These are phyloP conservation scores for Colletotrichum cereale DNA, from an alignment of 2,329 filamentous ascomycete genomes.

Conservation along the genomic window DNA sequence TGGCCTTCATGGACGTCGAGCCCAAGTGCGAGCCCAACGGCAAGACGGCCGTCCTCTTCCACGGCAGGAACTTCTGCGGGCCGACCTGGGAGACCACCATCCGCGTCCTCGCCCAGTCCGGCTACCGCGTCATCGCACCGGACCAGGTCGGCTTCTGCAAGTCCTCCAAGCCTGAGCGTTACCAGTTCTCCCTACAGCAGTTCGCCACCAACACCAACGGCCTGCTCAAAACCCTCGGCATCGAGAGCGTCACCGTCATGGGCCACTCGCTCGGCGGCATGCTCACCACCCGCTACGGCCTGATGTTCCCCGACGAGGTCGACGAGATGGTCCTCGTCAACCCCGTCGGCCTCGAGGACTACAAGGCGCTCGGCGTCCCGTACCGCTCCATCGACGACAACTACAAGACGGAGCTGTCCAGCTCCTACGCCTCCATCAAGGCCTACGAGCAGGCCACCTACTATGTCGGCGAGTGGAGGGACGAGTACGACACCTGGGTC, in stretches of 20 bases:
- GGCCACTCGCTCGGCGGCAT: slow-evolving; percentile 69
- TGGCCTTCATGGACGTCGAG: slow-evolving; percentile 68
- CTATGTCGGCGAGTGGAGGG: slow-evolving; percentile 62
- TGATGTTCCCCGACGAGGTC: slow-evolving; percentile 61
- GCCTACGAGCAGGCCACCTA: slow-evolving; percentile 62
- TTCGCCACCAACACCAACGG: slow-evolving; percentile 63
- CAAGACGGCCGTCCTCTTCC: slow-evolving; percentile 61
- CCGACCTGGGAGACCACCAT: slow-evolving; percentile 65
- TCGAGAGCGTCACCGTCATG: slow-evolving; percentile 60
- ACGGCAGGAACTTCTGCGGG: slow-evolving; percentile 69
- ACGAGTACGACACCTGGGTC: slow-evolving; percentile 66
- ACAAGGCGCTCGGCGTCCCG: slow-evolving; percentile 62
- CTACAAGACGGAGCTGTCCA: slow-evolving; percentile 53
- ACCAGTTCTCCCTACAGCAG: slow-evolving; percentile 66
- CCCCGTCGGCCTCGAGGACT: slow-evolving; percentile 67
- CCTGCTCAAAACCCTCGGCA: slow-evolving; percentile 58
- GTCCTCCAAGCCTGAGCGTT: slow-evolving; percentile 62
- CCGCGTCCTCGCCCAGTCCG: slow-evolving; percentile 53
- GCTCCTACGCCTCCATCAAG: slow-evolving; percentile 58
- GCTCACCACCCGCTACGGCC: slow-evolving; percentile 63
- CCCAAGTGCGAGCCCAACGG: slow-evolving; percentile 51
- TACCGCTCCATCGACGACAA: slow-evolving; percentile 58
- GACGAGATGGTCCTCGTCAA: slow-evolving; percentile 62
- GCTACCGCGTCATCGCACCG: slow-evolving; percentile 65
- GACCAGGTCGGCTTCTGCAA: slow-evolving; percentile 71